phyloP scores from a whole-genome alignment of 179 eudicot species.

The Heliamphora ciliata region DNA sequence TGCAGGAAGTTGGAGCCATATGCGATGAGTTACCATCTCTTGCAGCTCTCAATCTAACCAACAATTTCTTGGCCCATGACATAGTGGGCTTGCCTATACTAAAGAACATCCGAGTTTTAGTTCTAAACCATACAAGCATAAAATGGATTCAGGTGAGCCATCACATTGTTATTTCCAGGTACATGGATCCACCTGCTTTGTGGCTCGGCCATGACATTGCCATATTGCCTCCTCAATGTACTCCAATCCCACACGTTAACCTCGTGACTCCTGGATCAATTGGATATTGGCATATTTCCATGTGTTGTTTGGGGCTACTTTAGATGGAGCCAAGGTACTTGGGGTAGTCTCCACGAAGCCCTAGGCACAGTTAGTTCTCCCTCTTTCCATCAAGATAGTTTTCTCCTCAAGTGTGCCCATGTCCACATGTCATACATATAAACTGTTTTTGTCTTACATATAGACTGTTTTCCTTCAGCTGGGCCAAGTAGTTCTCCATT shows the following conservation, averaged over 20 bases:
- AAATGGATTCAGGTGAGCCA: conserved; percentile 68
- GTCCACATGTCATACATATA: neutral
- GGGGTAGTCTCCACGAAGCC: neutral
- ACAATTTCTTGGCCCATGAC: conserved; percentile 52
- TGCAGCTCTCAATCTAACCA: conserved; percentile 56
- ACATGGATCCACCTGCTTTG: neutral
- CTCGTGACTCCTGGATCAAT: neutral
- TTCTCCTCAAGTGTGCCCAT: neutral
- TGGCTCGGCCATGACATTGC: neutral
- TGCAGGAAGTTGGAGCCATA: conserved; percentile 74
- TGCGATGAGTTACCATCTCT: conserved; percentile 66
- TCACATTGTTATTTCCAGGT: neutral
- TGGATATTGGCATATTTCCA: neutral
- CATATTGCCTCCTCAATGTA: neutral
- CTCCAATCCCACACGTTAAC: neutral
- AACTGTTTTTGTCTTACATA: neutral
- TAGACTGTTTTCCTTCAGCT: neutral
- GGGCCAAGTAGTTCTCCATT: neutral
- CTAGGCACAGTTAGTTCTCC: neutral
- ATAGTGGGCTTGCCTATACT: conserved; percentile 38
- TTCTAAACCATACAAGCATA: conserved; percentile 67
- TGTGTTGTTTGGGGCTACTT: too few relatives aligned
- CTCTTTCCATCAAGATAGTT: neutral
- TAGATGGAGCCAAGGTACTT: neutral
- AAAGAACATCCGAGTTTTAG: conserved; percentile 57